These are phyloP conservation scores for Macrophomina phaseolina DNA, from an alignment of 2,329 filamentous ascomycete genomes.

Conservation along the genomic window DNA sequence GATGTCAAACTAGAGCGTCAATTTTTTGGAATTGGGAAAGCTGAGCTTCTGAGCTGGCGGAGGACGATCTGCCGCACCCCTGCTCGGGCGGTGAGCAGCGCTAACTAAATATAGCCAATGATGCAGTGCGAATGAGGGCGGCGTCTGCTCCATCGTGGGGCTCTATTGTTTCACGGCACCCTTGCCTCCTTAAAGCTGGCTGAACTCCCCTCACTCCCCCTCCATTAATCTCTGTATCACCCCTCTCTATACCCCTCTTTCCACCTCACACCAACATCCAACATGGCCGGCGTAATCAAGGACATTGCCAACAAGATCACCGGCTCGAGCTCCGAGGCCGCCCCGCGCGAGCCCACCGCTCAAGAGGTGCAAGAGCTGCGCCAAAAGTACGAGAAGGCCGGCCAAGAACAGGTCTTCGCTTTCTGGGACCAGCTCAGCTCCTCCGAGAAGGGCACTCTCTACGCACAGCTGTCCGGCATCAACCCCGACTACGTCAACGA, in stretches of 20 bases:
- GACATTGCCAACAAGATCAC: slow-evolving; percentile 29
- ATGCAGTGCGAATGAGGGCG: slow-evolving; percentile 26
- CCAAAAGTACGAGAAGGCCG: slow-evolving; percentile 74
- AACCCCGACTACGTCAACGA: slow-evolving; percentile 87
- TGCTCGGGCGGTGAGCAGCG: slow-evolving; percentile 27
- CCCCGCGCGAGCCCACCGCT: slow-evolving; percentile 61
- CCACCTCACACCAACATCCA: not conserved
- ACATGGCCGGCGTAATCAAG: slow-evolving; percentile 26
- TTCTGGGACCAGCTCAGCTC: slow-evolving; percentile 82
- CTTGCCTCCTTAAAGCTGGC: slow-evolving; percentile 27
- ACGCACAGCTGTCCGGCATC: slow-evolving; percentile 79
- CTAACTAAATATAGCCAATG: slow-evolving; percentile 27
- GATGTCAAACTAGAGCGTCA: not conserved
- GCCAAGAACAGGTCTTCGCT: slow-evolving; percentile 81
- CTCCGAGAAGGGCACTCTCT: slow-evolving; percentile 77
- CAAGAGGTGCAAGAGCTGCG: slow-evolving; percentile 72
- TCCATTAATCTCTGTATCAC: slow-evolving; percentile 6
- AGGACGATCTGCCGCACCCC: slow-evolving; percentile 19
- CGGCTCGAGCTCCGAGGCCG: slow-evolving; percentile 41
- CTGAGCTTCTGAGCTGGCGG: slow-evolving; percentile 17
- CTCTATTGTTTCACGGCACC: slow-evolving; percentile 27
- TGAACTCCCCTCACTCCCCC: slow-evolving; percentile 18
- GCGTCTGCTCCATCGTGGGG: slow-evolving; percentile 26
- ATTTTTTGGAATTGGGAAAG: slow-evolving; percentile 14
- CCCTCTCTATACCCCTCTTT: slow-evolving; percentile 2